Percentiles rank a stretch among this genome's conserved stretches.
These are phyloP conservation scores for Deuterostichococcus epilithicus DNA, from an alignment of 139 green algal species.

Conservation along the genomic window DNA sequence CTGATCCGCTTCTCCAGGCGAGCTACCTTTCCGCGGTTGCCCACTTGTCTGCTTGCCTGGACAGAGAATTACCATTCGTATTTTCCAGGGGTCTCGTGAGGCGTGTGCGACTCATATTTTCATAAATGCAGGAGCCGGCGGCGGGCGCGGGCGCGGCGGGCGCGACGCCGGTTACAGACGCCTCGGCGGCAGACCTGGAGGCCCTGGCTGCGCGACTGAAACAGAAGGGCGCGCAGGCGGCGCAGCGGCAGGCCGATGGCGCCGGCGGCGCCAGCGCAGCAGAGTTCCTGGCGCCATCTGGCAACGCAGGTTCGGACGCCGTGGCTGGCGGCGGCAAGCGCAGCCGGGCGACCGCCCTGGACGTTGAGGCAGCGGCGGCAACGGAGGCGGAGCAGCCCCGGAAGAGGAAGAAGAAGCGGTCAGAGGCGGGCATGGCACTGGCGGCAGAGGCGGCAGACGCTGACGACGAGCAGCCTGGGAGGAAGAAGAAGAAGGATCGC, in stretches of 20 bases:
- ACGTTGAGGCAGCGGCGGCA: neutral
- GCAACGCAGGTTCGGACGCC: conserved; percentile 39
- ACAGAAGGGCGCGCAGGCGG: neutral
- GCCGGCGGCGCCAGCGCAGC: conserved; percentile 22
- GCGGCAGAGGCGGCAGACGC: neutral
- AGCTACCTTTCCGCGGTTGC: too few relatives aligned
- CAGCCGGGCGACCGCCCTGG: neutral
- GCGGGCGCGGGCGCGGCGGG: too few relatives aligned
- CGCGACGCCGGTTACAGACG: neutral
- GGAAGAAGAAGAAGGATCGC: conserved; percentile 10
- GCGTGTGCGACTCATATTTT: too few relatives aligned
- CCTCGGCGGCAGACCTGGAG: neutral
- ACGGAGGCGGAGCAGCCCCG: neutral
- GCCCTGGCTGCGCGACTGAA: neutral
- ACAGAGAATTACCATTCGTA: too few relatives aligned
- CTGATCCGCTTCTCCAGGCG: too few relatives aligned
- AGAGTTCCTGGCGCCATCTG: conserved; percentile 29
- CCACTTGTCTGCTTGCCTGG: too few relatives aligned
- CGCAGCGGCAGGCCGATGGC: neutral
- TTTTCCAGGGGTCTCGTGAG: too few relatives aligned
- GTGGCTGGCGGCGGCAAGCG: neutral
- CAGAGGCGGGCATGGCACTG: neutral
- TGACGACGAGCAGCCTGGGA: neutral
- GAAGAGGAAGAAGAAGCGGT: conserved; percentile 1
- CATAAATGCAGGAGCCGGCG: neutral